Base-by-base conservation (phyloP, 2,329 filamentous ascomycete genomes). In the Claviceps maximensis region DNA sequence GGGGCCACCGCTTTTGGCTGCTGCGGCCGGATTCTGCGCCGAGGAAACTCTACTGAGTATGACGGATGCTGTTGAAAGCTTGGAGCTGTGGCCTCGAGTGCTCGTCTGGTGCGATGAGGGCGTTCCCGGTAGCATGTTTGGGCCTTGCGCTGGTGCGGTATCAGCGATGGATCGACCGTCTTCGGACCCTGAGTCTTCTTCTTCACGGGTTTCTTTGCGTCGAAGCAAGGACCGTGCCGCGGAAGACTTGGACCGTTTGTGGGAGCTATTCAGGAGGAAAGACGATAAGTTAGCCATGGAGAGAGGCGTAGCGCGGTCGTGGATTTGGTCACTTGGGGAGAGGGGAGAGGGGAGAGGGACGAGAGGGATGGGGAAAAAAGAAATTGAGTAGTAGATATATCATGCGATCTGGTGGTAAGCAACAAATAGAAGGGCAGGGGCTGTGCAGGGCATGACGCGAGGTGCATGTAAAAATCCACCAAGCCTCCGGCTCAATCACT, bases 171-270 rank as follows among this genome's bases (percentile, higher is more conserved):
- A 67, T 58, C 70, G 72, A 57, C 71, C 71, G 65, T 78, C 75
- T 61, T 78, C 74, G 52, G 68, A 69, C 57, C 76, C 74, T 55
- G 78, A 77, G 60, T 79, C 76, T 63, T 77, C 76, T 63, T 77
- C 73, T 59, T 72, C 71, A 57, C 71, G 69, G 57, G 67, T 68
- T 52, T 77, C 74, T 60, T 71, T 76, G 57, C 76, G 73, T 56
- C 77, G 71, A 64, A 83, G 66, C 62, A 83, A 63, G 64, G 77
- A 71, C 58, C 80, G 65, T 47, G 76, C 71, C 50, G 71, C 70
- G 42, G 74, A 60, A 50, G 73, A 79, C 64, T 75, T 82, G 53
- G 78, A 77, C 56, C 74, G 76, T 67, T 74, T 77, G 61, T 79
- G 77, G 25, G 57, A 51, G 49, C 58, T 60, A 36, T 21, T 13